Conservation (phyloP, 345 rosid genomes). For the Balakata baccata region DNA sequence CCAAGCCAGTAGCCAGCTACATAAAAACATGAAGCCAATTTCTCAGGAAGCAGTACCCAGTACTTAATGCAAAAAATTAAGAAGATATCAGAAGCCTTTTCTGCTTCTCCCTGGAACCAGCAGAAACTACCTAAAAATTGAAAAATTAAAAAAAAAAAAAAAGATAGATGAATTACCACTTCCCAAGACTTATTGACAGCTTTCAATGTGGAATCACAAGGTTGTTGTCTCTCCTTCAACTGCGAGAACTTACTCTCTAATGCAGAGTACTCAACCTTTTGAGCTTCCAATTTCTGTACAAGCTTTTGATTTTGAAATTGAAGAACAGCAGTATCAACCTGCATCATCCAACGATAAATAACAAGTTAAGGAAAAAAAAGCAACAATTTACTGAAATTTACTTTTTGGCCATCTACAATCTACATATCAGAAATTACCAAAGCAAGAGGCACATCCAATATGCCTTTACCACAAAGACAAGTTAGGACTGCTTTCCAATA, state of each 20-base stretch:
- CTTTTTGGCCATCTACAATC: not conserved
- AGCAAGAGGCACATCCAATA: too few species aligned
- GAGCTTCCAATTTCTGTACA: slow-evolving; percentile 71
- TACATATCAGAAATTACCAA: not conserved
- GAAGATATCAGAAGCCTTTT: not conserved
- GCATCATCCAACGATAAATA: slow-evolving; percentile 18
- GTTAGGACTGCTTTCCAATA: not conserved
- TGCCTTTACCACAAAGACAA: not conserved
- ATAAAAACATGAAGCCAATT: slow-evolving; percentile 29
- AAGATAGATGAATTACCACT: slow-evolving; percentile 42
- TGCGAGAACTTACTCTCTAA: slow-evolving; percentile 57
- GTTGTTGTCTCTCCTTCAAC: slow-evolving; percentile 56
- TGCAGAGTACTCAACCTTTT: slow-evolving; percentile 64
- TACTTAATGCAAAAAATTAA: slow-evolving; percentile 6
- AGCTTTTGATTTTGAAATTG: slow-evolving; percentile 90
- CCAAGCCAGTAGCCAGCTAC: slow-evolving; percentile 64
- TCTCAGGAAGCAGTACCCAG: slow-evolving; percentile 9
- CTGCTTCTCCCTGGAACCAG: not conserved
- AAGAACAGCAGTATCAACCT: slow-evolving; percentile 78
- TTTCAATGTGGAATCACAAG: slow-evolving; percentile 52
- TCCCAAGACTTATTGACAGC: slow-evolving; percentile 67
- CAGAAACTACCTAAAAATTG: not conserved
- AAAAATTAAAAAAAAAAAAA: not conserved
- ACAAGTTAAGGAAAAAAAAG: slow-evolving; percentile 7
- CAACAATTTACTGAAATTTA: not conserved